Percentiles rank a stretch among this genome's conserved stretches.
phyloP scores from a whole-genome alignment of 108 stramenopile genomes.

The Skeletonema potamos region DNA sequence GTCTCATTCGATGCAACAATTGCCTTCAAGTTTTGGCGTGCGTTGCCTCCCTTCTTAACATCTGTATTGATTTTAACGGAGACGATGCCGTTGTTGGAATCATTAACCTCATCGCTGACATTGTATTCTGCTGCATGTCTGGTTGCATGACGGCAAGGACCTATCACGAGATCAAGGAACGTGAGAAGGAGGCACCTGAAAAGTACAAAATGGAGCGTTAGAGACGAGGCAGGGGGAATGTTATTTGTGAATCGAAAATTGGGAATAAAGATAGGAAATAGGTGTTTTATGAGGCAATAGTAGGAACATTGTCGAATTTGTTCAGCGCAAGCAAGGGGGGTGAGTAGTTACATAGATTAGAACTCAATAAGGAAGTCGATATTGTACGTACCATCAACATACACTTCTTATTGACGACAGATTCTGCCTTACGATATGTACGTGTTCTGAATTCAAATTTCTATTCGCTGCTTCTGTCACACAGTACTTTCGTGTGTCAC shows the following conservation, averaged over 20 bases:
- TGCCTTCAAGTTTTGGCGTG: slow-evolving; percentile 50
- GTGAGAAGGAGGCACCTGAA: slow-evolving; percentile 46
- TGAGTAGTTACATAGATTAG: no score
- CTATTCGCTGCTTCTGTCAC: no score
- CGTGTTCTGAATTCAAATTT: no score
- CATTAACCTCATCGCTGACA: slow-evolving; percentile 58
- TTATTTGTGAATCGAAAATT: background rate
- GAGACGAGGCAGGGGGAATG: no score
- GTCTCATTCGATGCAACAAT: slow-evolving; percentile 77
- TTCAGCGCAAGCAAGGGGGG: no score
- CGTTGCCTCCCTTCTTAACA: slow-evolving; percentile 39
- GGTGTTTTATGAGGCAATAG: no score
- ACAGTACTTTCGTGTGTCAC: no score
- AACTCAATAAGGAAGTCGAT: no score
- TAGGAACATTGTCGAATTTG: no score
- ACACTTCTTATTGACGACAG: no score
- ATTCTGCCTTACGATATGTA: no score
- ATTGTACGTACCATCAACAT: no score
- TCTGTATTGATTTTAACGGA: slow-evolving; percentile 49
- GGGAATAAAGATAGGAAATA: background rate
- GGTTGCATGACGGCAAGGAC: slow-evolving; percentile 80
- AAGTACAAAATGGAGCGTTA: slow-evolving; percentile 41
- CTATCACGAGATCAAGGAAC: slow-evolving; percentile 64
- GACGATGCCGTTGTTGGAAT: slow-evolving; percentile 34
- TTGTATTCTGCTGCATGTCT: slow-evolving; percentile 67